phyloP scores from a whole-genome alignment of 192 early-diverging fungal species.

The Linnemannia elongata region DNA sequence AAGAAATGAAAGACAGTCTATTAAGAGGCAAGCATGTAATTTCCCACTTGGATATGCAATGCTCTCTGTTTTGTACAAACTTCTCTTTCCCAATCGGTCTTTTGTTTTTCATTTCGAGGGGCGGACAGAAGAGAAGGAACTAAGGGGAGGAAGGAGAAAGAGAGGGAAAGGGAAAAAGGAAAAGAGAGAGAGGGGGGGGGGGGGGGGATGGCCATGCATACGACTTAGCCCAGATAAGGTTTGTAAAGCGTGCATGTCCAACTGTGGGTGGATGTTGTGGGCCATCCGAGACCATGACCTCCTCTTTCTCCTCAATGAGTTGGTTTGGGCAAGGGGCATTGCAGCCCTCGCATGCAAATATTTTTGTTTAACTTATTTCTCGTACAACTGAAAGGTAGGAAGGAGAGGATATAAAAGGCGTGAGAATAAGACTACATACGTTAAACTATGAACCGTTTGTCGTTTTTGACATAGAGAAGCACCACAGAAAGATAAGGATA shows the following conservation, averaged over 20 bases:
- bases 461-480: too few relatives aligned
- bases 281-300: neutral
- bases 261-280: neutral
- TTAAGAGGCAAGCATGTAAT: too few relatives aligned
- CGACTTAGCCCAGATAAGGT: slow-evolving; percentile 4
- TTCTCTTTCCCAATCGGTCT: too few relatives aligned
- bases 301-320: neutral
- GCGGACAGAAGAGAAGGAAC: too few relatives aligned
- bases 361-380: neutral
- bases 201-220: slow-evolving; percentile 2
- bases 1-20: too few relatives aligned
- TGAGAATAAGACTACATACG: too few relatives aligned
- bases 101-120: too few relatives aligned
- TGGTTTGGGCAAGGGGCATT: neutral
- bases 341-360: neutral
- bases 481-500: too few relatives aligned
- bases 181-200: too few relatives aligned
- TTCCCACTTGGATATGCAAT: too few relatives aligned
- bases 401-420: neutral
- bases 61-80: too few relatives aligned
- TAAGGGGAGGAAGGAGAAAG: neutral
- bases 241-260: neutral
- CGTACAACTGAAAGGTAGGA: neutral
- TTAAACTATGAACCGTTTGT: too few relatives aligned
- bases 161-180: neutral